These are phyloP conservation scores for Acanthamoeba triangularis DNA, from an alignment of 208 protist species.

Conservation along the genomic window DNA sequence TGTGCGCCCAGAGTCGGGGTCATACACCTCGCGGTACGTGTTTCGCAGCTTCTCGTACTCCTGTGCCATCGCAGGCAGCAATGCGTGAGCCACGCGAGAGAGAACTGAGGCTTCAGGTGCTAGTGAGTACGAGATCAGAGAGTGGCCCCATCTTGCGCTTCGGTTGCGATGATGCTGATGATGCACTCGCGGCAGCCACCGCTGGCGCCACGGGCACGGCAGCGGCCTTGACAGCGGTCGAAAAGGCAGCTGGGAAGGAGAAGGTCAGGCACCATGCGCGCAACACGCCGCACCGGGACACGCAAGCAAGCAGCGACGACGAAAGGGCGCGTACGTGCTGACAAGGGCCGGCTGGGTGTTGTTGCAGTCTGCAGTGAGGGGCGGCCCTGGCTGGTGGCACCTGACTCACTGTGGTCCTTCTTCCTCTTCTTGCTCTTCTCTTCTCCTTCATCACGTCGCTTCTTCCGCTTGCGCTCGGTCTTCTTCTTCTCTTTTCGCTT, in stretches of 20 bases:
- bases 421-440: not conserved
- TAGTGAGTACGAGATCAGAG: conserved; percentile 3
- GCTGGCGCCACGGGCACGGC: not conserved
- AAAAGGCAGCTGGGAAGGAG: not conserved
- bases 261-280: not conserved
- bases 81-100: not conserved
- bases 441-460: not conserved
- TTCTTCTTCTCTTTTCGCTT: not conserved
- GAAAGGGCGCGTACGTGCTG: not conserved
- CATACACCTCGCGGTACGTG: conserved; percentile 65
- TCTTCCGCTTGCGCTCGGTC: not conserved
- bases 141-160: conserved; percentile 24
- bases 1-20: conserved; percentile 78
- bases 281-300: not conserved
- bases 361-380: not conserved
- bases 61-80: not conserved
- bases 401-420: not conserved
- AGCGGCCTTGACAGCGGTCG: not conserved
- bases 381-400: not conserved
- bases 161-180: not conserved
- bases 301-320: not conserved
- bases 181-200: not conserved
- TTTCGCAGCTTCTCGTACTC: conserved; percentile 80
- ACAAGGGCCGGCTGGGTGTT: not conserved
- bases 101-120: not conserved